phyloP scores from a whole-genome alignment of 331 rosid species.

The Pyracantha coccinea region DNA sequence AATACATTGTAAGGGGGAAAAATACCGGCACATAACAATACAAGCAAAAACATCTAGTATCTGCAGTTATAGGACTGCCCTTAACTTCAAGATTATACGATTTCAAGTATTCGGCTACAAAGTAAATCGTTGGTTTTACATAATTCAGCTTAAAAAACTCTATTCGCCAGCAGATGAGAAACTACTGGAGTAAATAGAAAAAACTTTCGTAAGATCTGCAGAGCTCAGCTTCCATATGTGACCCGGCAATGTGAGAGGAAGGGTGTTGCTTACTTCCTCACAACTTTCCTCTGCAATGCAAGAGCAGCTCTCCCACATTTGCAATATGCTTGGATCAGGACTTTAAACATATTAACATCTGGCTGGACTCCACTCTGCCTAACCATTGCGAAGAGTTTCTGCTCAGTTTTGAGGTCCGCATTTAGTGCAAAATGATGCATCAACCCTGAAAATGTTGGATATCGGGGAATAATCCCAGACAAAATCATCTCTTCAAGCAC shows the following conservation, averaged over 20 bases:
- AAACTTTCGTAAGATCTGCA: constrained; percentile 50
- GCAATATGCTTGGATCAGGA: constrained; percentile 74
- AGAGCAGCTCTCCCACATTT: constrained; percentile 46
- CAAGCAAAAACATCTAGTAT: too few relatives aligned
- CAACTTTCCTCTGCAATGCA: constrained; percentile 34
- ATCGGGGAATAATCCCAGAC: constrained; percentile 61
- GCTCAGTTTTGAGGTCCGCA: constrained; percentile 62
- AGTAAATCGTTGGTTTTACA: not conserved
- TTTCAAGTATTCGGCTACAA: not conserved
- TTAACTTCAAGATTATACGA: too few relatives aligned
- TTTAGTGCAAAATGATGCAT: constrained; percentile 54
- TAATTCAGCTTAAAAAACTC: constrained; percentile 1
- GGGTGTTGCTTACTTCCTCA: constrained; percentile 34
- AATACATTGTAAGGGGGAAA: too few relatives aligned
- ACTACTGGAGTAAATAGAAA: constrained; percentile 50
- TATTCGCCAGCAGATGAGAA: constrained; percentile 29
- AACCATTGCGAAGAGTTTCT: constrained; percentile 61
- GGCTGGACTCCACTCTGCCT: constrained; percentile 63
- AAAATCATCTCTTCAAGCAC: constrained; percentile 71
- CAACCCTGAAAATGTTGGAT: constrained; percentile 67
- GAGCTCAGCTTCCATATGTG: constrained; percentile 74
- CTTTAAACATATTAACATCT: constrained; percentile 59
- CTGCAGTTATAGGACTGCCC: too few relatives aligned
- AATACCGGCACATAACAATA: too few relatives aligned
- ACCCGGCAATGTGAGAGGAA: constrained; percentile 51